Conservation (phyloP, 2,329 filamentous ascomycete genomes). For the Fusarium heterosporum region DNA sequence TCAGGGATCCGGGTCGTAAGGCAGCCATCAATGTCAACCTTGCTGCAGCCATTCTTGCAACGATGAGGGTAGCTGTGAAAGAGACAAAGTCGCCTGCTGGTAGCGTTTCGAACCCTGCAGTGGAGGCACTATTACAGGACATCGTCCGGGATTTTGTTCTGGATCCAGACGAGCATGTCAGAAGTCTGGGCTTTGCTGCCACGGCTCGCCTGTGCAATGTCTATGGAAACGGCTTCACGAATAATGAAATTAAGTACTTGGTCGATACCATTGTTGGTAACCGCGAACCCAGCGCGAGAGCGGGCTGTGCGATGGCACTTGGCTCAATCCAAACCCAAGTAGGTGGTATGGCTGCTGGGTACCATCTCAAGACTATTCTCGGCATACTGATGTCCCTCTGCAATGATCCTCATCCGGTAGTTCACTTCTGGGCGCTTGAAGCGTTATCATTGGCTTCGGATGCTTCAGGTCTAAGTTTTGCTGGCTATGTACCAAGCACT, state of each 20-base stretch:
- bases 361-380: conserved; percentile 97
- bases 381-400: conserved; percentile 97
- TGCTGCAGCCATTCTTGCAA: conserved; percentile 81
- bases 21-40: conserved; percentile 93
- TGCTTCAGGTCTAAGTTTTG: conserved; percentile 92
- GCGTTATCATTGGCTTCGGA: conserved; percentile 88
- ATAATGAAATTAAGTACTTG: conserved; percentile 87
- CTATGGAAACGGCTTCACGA: conserved; percentile 90
- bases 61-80: conserved; percentile 84
- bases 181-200: conserved; percentile 85
- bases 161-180: conserved; percentile 86
- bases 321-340: conserved; percentile 95
- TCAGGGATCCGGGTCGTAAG: conserved; percentile 87
- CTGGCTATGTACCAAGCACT: conserved; percentile 87
- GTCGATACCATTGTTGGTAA: conserved; percentile 96
- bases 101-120: conserved; percentile 77
- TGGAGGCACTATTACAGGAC: conserved; percentile 87
- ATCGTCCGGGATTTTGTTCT: conserved; percentile 78
- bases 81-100: conserved; percentile 81
- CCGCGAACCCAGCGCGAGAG: conserved; percentile 90
- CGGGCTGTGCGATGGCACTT: conserved; percentile 92
- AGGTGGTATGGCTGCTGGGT: conserved; percentile 96
- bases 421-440: conserved; percentile 97
- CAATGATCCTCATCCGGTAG: conserved; percentile 92
- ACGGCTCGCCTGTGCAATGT: conserved; percentile 85